A percentile compares a stretch with the other conserved stretches of the same genome.
phyloP scores from a whole-genome alignment of 768 basidiomycete species.

The Rubroboletus pulcherrimus region DNA sequence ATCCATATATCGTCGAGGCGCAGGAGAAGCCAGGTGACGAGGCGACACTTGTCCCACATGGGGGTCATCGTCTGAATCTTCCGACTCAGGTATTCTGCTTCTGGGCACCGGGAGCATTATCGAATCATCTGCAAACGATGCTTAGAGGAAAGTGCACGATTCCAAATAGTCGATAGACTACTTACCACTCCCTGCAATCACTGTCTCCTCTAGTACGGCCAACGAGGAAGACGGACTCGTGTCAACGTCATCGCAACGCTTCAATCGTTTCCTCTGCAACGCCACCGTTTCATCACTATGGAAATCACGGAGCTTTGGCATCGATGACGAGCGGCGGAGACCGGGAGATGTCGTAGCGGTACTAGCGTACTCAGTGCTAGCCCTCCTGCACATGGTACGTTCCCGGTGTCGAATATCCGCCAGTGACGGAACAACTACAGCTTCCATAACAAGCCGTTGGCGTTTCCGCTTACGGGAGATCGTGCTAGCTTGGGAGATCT shows the following conservation, averaged over 20 bases:
- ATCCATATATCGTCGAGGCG: slow-evolving; percentile 38
- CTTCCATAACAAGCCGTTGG: slow-evolving; percentile 48
- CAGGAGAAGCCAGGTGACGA: slow-evolving; percentile 63
- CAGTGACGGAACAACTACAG: slow-evolving; percentile 45
- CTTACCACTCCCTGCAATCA: slow-evolving; percentile 35
- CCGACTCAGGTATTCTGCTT: slow-evolving; percentile 5
- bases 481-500: slow-evolving; percentile 2
- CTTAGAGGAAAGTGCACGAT: slow-evolving; percentile 2
- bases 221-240: slow-evolving; percentile 16
- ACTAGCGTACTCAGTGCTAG: slow-evolving; percentile 14
- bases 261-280: slow-evolving; percentile 24
- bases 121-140: slow-evolving; percentile 41
- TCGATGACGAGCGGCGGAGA: slow-evolving; percentile 28
- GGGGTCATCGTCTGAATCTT: slow-evolving; percentile 62
- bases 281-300: slow-evolving; percentile 11
- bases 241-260: slow-evolving; percentile 18
- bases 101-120: slow-evolving; percentile 31
- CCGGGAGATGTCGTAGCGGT: slow-evolving; percentile 1
- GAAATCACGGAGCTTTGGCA: slow-evolving; percentile 17
- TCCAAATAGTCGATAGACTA: not conserved
- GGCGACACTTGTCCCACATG: slow-evolving; percentile 65
- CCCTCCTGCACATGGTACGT: slow-evolving; percentile 18
- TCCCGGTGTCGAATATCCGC: slow-evolving; percentile 24
- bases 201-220: slow-evolving; percentile 23
- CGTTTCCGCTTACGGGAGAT: slow-evolving; percentile 39